These are phyloP conservation scores for Avicennia marina DNA, from an alignment of 257 asterid species.

Conservation along the genomic window DNA sequence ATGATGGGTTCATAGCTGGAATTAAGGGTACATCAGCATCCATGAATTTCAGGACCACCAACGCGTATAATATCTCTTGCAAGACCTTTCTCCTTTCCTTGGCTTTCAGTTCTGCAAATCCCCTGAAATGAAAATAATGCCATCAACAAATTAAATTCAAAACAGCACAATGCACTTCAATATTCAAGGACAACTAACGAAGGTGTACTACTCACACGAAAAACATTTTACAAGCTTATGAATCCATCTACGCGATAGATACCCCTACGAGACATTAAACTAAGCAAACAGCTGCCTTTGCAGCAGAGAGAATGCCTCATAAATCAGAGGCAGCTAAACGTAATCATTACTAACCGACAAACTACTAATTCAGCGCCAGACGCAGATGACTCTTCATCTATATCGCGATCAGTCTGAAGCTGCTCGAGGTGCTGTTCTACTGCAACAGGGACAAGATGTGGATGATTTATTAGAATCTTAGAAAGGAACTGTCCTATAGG, in stretches of 20 bases:
- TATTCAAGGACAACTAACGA: too few relatives aligned
- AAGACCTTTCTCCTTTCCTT: constrained; percentile 73
- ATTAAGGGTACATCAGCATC: constrained; percentile 68
- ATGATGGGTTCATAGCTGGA: constrained; percentile 47
- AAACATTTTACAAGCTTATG: too few relatives aligned
- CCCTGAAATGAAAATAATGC: constrained; percentile 38
- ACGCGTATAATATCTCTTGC: constrained; percentile 86
- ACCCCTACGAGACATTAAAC: too few relatives aligned
- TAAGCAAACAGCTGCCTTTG: too few relatives aligned
- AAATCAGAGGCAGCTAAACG: background rate
- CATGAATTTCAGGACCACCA: constrained; percentile 89
- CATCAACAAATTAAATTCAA: constrained; percentile 9
- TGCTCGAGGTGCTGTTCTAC: constrained; percentile 95
- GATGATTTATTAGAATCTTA: constrained; percentile 69
- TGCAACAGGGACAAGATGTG: constrained; percentile 96
- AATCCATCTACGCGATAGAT: too few relatives aligned
- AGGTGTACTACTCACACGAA: background rate
- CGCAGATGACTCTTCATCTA: constrained; percentile 52
- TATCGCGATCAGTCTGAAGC: constrained; percentile 75
- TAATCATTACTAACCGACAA: constrained; percentile 54
- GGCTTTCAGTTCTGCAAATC: constrained; percentile 92
- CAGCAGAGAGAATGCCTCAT: background rate
- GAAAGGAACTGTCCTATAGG: constrained; percentile 85
- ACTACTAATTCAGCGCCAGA: constrained; percentile 79
- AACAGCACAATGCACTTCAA: background rate